Evolutionary conservation across 257 asterid species (phyloP), one percentile per base, ranked within the genome.

Genomic region (Vinca minor): DNA sequence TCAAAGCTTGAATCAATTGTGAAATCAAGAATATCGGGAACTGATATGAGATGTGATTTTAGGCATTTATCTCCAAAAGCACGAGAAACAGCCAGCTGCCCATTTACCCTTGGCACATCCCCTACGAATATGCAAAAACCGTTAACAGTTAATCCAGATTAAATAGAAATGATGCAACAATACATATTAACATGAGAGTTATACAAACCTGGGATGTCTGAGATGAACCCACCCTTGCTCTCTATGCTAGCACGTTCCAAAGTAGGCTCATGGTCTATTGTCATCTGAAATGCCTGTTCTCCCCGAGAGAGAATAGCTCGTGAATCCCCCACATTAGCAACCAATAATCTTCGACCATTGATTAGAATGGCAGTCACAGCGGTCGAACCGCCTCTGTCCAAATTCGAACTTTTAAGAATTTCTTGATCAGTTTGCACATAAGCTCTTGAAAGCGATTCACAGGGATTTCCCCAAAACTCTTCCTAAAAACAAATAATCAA

Each of bases 81-180:
- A 9, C 83, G 78, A 65, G 83, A 78, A 53, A 78, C 83, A 21
- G 83, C 80, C 38, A 78, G 76, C 80, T 78, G 83, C 32, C 83
- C 83, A 1, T 78, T 72, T 8, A 75, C 80, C 57, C 83, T 66
- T 21, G 83, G 76, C 58, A 78, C 80, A 59, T 78, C 83, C 39
- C 83, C 83, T 78, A n/a, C 26, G 20, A 53, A 20, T 47, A 71
- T 31, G 48, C 63, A n/a, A 69, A 34, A 38, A 52, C 0, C 61
- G 7, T 12, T 2, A 54, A 55, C 3, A 1, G 14, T 2, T 10
- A 17, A 32, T 61, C 45, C 25, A 32, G 38, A 56, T 29, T 52
- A n/a, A n/a, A n/a, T n/a, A n/a, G n/a, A n/a, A n/a, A n/a, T n/a
- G n/a, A n/a, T n/a, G n/a, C n/a, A n/a, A n/a, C n/a, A n/a, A n/a